Evolutionary conservation across 2,329 filamentous ascomycete genomes (phyloP), one percentile per base, ranked within the genome.

Genomic region (Diaporthe longicolla): DNA sequence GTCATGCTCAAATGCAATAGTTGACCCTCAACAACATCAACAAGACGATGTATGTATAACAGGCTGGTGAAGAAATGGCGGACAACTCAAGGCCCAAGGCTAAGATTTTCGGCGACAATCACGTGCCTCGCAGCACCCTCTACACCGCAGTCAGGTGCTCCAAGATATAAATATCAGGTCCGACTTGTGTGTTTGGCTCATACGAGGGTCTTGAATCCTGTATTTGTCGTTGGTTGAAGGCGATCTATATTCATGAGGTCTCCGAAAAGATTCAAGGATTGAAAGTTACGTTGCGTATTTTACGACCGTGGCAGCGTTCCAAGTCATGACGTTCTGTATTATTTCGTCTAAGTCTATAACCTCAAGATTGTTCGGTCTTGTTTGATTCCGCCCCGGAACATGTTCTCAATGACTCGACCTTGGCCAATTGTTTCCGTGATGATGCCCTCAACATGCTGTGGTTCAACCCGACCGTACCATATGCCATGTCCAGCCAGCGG

Each of bases 381-480:
- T 73, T 86, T 87, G 48, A 95, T 91, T 0, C 91, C 93, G 0
- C 94, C 94, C 75, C 94, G 85, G 76, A 95, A 94, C 80, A 94
- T 84, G 75, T 95, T 92, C 37, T 85, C 86, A 40, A 97, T 90
- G 0, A 97, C 88, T 40, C 86, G 90, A 0, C 94, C 93, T 32
- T 86, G 86, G 9, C 91, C 58, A 0, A 97, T 83, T 7, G 94
- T 96, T 85, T 95, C 91, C 26, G 86, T 83, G 7, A 97, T 87
- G 61, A 97, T 89, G 0, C 94, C 94, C 80, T 95, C 92, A 0
- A 95, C 93, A 80, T 96, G 89, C 79, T 87, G 89, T 4, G 93
- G 92, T 77, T 93, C 92, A 1, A 97, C 92, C 54, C 94, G 85
- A 0, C 94, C 94, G 81, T 97, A 97, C 94, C 94, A 97, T 3